These are phyloP conservation scores for Salix caprea DNA, from an alignment of 345 rosid genomes.

Conservation along the genomic window DNA sequence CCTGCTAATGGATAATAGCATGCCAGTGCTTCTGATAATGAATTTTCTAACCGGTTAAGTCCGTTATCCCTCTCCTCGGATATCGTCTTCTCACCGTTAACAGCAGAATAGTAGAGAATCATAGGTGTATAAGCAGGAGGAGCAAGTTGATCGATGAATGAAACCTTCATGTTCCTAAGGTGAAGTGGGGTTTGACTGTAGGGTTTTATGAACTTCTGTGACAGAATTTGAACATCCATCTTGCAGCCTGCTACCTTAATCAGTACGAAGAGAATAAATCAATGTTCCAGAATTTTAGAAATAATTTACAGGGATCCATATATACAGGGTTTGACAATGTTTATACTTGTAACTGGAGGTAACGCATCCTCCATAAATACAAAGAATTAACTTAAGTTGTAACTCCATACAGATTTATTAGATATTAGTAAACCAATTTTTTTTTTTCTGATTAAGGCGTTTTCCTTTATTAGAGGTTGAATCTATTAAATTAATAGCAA, in stretches of 20 bases:
- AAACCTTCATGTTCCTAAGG: slow-evolving; percentile 10
- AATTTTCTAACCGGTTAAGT: slow-evolving; percentile 9
- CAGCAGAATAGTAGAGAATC: slow-evolving; percentile 21
- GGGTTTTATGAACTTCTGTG: slow-evolving; percentile 22
- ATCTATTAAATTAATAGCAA: too few relatives aligned
- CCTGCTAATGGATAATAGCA: slow-evolving; percentile 33
- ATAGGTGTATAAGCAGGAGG: slow-evolving; percentile 25
- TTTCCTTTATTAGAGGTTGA: too few relatives aligned
- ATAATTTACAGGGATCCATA: not conserved
- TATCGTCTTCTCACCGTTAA: not conserved
- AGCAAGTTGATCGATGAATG: slow-evolving; percentile 24
- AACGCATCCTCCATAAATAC: not conserved
- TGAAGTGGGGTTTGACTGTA: slow-evolving; percentile 14
- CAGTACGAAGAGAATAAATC: not conserved
- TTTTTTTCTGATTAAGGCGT: too few relatives aligned
- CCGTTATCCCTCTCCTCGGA: not conserved
- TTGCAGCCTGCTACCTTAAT: not conserved
- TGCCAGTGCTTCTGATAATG: slow-evolving; percentile 14
- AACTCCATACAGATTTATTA: not conserved
- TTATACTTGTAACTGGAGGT: too few relatives aligned
- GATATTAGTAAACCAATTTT: too few relatives aligned
- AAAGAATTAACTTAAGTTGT: not conserved
- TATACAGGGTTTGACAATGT: too few relatives aligned
- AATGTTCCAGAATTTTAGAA: not conserved
- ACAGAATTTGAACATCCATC: slow-evolving; percentile 23